Evolutionary conservation across 306 rosid genomes (phyloP).

Genomic region (Trifolium repens): DNA sequence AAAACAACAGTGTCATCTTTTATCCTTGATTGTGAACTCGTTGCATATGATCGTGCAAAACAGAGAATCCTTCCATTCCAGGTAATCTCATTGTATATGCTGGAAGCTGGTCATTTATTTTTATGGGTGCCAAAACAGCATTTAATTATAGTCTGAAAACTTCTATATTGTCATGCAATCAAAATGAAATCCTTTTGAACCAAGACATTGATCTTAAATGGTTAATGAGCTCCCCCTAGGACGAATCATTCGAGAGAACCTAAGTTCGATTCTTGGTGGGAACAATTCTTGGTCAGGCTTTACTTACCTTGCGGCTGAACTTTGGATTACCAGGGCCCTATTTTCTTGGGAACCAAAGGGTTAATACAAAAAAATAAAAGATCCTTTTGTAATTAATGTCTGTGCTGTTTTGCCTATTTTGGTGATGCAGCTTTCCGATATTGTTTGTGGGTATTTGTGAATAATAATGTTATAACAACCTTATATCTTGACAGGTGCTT

Average conservation of each 20-base stretch:
- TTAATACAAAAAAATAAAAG: no score
- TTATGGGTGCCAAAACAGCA: slow-evolving; percentile 15
- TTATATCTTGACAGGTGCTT: slow-evolving; percentile 68
- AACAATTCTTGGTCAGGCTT: no score
- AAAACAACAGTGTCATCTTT: slow-evolving; percentile 79
- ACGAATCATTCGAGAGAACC: no score
- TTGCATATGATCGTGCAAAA: slow-evolving; percentile 77
- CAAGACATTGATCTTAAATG: no score
- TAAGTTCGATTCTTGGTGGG: no score
- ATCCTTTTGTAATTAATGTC: background rate
- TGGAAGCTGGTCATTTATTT: background rate
- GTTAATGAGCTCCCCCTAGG: no score
- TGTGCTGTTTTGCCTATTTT: slow-evolving; percentile 6
- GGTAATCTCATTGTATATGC: slow-evolving; percentile 52
- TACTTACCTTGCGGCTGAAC: no score
- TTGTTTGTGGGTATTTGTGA: slow-evolving; percentile 17
- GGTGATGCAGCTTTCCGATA: slow-evolving; percentile 26
- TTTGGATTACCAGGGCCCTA: no score
- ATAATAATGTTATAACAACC: slow-evolving; percentile 36
- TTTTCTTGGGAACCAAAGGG: no score
- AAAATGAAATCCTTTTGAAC: slow-evolving; percentile 15
- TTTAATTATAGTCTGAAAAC: slow-evolving; percentile 7
- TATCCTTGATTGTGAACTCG: slow-evolving; percentile 92
- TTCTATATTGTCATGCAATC: background rate
- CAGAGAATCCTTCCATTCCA: slow-evolving; percentile 80